Base-by-base conservation (phyloP, 257 asterid species). In the Voacanga thouarsii region DNA sequence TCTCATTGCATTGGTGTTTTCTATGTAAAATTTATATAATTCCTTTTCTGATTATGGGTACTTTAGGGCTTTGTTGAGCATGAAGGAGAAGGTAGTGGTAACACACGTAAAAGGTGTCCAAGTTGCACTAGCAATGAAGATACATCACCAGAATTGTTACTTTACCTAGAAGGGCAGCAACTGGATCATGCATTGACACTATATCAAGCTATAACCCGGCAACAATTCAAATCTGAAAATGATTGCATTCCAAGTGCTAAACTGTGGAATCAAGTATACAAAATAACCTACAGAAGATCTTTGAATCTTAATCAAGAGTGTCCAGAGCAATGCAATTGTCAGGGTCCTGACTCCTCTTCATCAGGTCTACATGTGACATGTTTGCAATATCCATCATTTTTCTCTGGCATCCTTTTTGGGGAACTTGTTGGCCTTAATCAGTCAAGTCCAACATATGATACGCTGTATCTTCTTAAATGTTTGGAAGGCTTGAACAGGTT, bases 401-500 rank as follows among this genome's bases (percentile, higher is more conserved):
- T 84, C 85, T 81, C 90, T 68, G 81, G 68, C 80, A 74, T 86
- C 85, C 77, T 88, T 77, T 80, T 66, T 77, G 82, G 90, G 16
- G 89, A 79, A 64, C 78, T 81, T 71, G 82, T 72, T 76, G 85
- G 82, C 69, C 53, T 83, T 76, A 89, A 89, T 77, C 89, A 81
- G 78, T 77, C 88, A 43, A 89, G 89, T 77, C 90, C 96, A 75
- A 57, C 90, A 70, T 85, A 85, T 81, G 94, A 92, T 63, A 81
- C 93, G 64, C 76, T 93, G 73, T 86, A 87, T 85, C 96, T 96
- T 85, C 86, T 96, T 78, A 92, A 85, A 85, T 75, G 92, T 78
- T 76, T 93, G 91, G 97, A 93, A 85, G 88, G 89, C 77, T 78
- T 96, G 78, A 90, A 93, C 88, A 86, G 90, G 84, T 82, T 89